Conservation (phyloP, 2,329 filamentous ascomycete species). For the Calycina herbarum region DNA sequence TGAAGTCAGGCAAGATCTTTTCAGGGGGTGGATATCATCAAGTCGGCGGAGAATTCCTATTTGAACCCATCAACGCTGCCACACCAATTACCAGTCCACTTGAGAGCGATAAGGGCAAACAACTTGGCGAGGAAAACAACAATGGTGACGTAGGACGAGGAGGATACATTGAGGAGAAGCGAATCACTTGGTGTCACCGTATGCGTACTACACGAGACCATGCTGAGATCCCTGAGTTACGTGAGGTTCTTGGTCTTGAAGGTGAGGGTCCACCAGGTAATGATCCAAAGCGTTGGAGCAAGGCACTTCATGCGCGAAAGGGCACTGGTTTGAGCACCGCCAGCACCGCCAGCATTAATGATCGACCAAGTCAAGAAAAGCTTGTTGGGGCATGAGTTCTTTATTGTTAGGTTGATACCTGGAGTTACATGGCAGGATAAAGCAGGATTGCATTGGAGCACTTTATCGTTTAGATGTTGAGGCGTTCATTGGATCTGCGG, state of each 20-base stretch:
- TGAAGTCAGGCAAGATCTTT: constrained; percentile 42
- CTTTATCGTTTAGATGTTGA: too few relatives aligned
- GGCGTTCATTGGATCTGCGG: too few relatives aligned
- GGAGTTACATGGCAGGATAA: too few relatives aligned
- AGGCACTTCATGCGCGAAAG: constrained; percentile 50
- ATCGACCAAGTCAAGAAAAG: neutral
- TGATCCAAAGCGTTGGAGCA: constrained; percentile 48
- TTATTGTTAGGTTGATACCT: too few relatives aligned
- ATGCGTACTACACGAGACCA: constrained; percentile 82
- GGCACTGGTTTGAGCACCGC: constrained; percentile 6
- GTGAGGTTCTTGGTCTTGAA: constrained; percentile 60
- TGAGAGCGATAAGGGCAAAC: constrained; percentile 13
- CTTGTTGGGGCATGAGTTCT: too few relatives aligned
- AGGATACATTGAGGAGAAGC: constrained; percentile 51
- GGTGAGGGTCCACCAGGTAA: constrained; percentile 41
- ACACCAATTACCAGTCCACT: constrained; percentile 26
- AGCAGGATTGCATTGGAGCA: too few relatives aligned
- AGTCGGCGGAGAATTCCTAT: constrained; percentile 46
- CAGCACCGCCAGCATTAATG: neutral
- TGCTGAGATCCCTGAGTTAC: constrained; percentile 66
- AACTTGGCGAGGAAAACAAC: constrained; percentile 19
- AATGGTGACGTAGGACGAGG: constrained; percentile 20
- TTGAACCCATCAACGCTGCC: constrained; percentile 35
- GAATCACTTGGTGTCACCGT: constrained; percentile 75
- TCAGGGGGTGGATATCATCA: constrained; percentile 53